Base-by-base conservation (phyloP, 192 early-diverging fungal genomes). In the Entomortierella beljakovae region DNA sequence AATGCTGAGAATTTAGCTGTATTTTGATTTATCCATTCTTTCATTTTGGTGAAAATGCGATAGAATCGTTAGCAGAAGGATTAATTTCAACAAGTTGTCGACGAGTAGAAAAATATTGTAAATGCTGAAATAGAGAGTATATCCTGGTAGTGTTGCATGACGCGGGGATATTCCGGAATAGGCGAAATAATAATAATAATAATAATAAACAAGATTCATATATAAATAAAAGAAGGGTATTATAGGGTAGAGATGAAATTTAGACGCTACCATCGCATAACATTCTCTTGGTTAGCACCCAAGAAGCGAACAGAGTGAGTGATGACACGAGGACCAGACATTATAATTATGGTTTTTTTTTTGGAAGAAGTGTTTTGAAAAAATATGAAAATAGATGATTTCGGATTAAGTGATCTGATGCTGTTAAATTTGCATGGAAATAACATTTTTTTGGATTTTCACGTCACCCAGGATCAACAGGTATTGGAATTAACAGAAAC, bases 261-360 rank as follows among this genome's bases (percentile, higher is more conserved):
- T 22, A 18, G 26, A 49, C 28, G n/a, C 13, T 56, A 79, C 75
- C 75, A 79, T 56, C 75, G 75, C 35, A 43, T 42, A 49, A 70
- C 46, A 62, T 79, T 79, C 75, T 79, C 75, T 55, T 60, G 66
- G 62, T 79, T 69, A 57, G 75, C 75, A 57, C 75, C 75, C 55
- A 79, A 57, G 75, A 79, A 35, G 62, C 75, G 75, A 62, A 70
- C 61, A 65, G 75, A 79, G 67, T 79, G 62, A 28, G 67, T 28
- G 62, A 79, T 57, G 62, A 79, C 48, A 48, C 75, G 75, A 62
- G 75, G 75, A 70, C 75, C 75, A 70, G 75, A 66, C 75, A 79
- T 79, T 69, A 60, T 76, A 32, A 8, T 6, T 31, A 37, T 2
- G 26, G 48, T 5, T 6, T 26, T 61, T 2, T 18, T 33, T 2